Conservation (phyloP, 1,139 yeast species). For the Casaregolazyma suthepensis region DNA sequence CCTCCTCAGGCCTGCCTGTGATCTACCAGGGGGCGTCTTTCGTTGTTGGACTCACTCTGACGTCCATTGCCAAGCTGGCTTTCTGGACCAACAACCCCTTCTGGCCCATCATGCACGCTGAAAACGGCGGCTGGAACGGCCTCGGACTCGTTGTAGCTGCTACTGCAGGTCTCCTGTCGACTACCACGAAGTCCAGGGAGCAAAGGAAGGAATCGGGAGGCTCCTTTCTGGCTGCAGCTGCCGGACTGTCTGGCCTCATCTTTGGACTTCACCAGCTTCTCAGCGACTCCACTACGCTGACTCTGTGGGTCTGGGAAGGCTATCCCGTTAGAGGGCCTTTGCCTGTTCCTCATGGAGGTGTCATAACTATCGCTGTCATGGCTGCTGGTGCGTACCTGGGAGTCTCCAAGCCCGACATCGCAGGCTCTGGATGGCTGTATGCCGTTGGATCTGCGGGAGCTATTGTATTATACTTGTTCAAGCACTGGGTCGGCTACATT, state of each 20-base stretch:
- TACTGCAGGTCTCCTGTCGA: slow-evolving; percentile 24
- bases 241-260: slow-evolving; percentile 73
- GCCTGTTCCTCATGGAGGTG: slow-evolving; percentile 80
- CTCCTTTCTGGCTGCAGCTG: slow-evolving; percentile 43
- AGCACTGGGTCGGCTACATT: slow-evolving; percentile 76
- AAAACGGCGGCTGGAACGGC: slow-evolving; percentile 80
- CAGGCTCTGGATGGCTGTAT: slow-evolving; percentile 19
- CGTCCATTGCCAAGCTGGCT: slow-evolving; percentile 70
- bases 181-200: slow-evolving; percentile 1
- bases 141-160: slow-evolving; percentile 65
- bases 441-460: slow-evolving; percentile 47
- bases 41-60: slow-evolving; percentile 62
- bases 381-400: slow-evolving; percentile 52
- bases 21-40: slow-evolving; percentile 56
- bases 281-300: slow-evolving; percentile 77
- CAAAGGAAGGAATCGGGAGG: slow-evolving; percentile 17
- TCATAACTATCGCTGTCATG: slow-evolving; percentile 53
- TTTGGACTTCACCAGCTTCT: slow-evolving; percentile 70
- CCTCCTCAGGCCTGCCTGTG: slow-evolving; percentile 33
- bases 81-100: slow-evolving; percentile 84
- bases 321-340: slow-evolving; percentile 82
- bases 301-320: slow-evolving; percentile 94
- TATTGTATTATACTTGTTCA: slow-evolving; percentile 42
- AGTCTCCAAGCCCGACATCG: slow-evolving; percentile 25
- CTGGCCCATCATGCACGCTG: slow-evolving; percentile 88